phyloP scores from a whole-genome alignment of 2,329 filamentous ascomycete genomes.

The Xylariaceae sp. region DNA sequence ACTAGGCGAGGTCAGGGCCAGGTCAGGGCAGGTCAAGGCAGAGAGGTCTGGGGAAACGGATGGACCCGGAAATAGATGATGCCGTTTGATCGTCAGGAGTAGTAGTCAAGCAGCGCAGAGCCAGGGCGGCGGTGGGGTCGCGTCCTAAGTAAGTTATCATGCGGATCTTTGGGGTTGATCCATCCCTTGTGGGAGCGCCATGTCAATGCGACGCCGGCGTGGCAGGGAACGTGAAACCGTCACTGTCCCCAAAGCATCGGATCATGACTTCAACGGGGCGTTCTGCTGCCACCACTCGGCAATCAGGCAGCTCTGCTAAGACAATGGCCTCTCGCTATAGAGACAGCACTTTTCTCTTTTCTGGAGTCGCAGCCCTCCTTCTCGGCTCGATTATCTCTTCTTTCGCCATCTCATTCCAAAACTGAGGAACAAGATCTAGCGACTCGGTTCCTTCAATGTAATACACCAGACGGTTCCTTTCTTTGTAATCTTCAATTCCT shows the following conservation, averaged over 20 bases:
- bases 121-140: slow-evolving; percentile 6
- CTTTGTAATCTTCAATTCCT: slow-evolving; percentile 6
- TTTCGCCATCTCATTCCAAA: background rate
- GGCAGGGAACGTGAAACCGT: slow-evolving; percentile 22
- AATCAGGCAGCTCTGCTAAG: slow-evolving; percentile 1
- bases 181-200: slow-evolving; percentile 11
- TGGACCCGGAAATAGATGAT: slow-evolving; percentile 10
- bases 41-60: slow-evolving; percentile 4
- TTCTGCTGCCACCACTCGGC: slow-evolving; percentile 7
- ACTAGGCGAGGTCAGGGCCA: too few species aligned
- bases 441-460: slow-evolving; percentile 8
- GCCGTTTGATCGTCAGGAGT: slow-evolving; percentile 19
- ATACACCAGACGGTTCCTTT: slow-evolving; percentile 8
- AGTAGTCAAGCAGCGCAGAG: too few species aligned
- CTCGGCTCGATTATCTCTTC: background rate
- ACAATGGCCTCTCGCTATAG: slow-evolving; percentile 1
- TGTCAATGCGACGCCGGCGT: slow-evolving; percentile 13
- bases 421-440: background rate
- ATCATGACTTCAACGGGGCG: slow-evolving; percentile 16
- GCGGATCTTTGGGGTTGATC: slow-evolving; percentile 8
- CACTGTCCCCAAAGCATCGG: slow-evolving; percentile 14
- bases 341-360: slow-evolving; percentile 1
- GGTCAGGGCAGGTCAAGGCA: too few species aligned
- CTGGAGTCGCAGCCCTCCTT: background rate
- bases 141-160: background rate